phyloP scores from a whole-genome alignment of 352 stramenopile genomes.

The Hyaloperonospora brassicae region DNA sequence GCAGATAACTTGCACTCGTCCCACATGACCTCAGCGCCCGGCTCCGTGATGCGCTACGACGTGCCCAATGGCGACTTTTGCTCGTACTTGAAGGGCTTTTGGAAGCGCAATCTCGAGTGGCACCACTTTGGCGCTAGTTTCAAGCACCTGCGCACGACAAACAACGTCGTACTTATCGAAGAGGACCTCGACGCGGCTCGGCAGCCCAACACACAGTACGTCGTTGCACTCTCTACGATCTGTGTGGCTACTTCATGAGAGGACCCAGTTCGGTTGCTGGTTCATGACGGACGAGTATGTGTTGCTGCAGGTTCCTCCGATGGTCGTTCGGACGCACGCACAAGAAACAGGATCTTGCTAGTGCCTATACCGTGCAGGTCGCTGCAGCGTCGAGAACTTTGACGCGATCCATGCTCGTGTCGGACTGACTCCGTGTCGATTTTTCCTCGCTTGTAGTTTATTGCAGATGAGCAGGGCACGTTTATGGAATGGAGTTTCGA shows the following conservation, averaged over 20 bases:
- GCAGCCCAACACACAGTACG: constrained; percentile 66
- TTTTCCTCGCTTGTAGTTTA: constrained; percentile 38
- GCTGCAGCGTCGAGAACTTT: not conserved
- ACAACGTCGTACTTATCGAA: constrained; percentile 78
- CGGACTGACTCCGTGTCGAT: not conserved
- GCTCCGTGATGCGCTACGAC: constrained; percentile 30
- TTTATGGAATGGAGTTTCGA: constrained; percentile 86
- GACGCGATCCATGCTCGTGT: not conserved
- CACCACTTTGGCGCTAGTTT: constrained; percentile 66
- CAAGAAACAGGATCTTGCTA: constrained; percentile 62
- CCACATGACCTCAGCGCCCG: too few species aligned
- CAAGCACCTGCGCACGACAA: constrained; percentile 70
- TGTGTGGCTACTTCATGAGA: not conserved
- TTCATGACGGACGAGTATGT: not conserved
- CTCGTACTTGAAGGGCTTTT: constrained; percentile 65
- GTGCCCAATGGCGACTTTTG: constrained; percentile 62
- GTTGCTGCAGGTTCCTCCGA: constrained; percentile 50
- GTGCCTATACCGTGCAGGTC: constrained; percentile 76
- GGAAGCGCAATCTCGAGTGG: constrained; percentile 81
- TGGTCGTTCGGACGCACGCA: constrained; percentile 72
- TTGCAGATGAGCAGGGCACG: constrained; percentile 63
- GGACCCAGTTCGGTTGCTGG: not conserved
- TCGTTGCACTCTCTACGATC: too few species aligned
- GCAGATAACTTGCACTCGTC: too few species aligned
- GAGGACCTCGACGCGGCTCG: constrained; percentile 58